These are phyloP conservation scores for Colletotrichum scovillei DNA, from an alignment of 2,329 filamentous ascomycete genomes.

Conservation along the genomic window DNA sequence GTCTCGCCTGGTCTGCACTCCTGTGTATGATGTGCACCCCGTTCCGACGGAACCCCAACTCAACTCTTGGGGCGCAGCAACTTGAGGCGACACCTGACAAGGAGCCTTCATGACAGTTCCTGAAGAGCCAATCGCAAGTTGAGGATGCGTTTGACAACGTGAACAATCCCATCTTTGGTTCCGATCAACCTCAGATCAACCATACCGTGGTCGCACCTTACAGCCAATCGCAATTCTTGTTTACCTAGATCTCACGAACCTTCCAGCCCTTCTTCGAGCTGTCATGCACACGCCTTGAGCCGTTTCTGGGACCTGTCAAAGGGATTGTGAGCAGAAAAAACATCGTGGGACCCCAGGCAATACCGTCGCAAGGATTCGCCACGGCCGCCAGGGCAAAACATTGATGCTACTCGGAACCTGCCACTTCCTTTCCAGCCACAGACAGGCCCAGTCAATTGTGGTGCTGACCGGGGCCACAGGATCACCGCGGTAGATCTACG, in stretches of 20 bases:
- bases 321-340: conserved; percentile 16
- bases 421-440: conserved; percentile 34
- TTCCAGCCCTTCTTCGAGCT: conserved; percentile 25
- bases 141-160: conserved; percentile 39
- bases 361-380: conserved; percentile 24
- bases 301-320: conserved; percentile 36
- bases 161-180: conserved; percentile 37
- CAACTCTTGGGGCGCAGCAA: conserved; percentile 36
- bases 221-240: conserved; percentile 39
- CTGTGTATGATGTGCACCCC: conserved; percentile 31
- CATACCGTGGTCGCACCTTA: conserved; percentile 35
- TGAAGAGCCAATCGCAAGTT: conserved; percentile 49
- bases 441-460: conserved; percentile 28
- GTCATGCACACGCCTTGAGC: conserved; percentile 31
- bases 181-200: conserved; percentile 38
- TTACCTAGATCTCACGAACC: conserved; percentile 36
- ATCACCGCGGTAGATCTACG: conserved; percentile 35
- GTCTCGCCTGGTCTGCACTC: conserved; percentile 28
- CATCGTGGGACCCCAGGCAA: conserved; percentile 22
- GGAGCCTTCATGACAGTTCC: conserved; percentile 40
- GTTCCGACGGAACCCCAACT: conserved; percentile 35
- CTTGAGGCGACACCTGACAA: conserved; percentile 36
- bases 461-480: conserved; percentile 27
- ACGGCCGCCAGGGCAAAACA: conserved; percentile 35
- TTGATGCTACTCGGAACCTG: conserved; percentile 36